Evolutionary conservation across 2,329 filamentous ascomycete genomes (phyloP), one percentile per base, ranked within the genome.

Genomic region (Diaporthe humulicola): DNA sequence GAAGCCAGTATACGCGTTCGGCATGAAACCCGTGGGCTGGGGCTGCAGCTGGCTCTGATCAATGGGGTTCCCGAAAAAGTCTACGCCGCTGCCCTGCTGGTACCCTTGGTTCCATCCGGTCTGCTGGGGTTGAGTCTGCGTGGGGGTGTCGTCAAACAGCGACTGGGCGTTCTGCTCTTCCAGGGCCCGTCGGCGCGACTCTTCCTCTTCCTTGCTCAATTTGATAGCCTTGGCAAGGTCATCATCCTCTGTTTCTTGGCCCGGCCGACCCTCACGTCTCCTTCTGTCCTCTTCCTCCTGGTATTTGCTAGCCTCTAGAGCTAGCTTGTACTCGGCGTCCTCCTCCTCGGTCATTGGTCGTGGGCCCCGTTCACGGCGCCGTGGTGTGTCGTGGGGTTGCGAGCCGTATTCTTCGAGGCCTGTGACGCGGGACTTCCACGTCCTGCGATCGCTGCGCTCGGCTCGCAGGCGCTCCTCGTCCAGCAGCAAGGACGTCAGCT

Each of bases 101-200:
- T 99, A 99, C 61, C 96, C 96, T 85, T 98, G 96, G 84, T 98
- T 98, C 87, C 95, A 95, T 48, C 95, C 96, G 19, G 96, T 98
- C 54, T 91, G 91, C 84, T 96, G 95, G 48, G 94, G 90, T 79
- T 95, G 93, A 5, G 87, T 83, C 80, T 93, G 91, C 33, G 88
- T 84, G 8, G 92, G 89, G 48, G 91, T 90, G 79, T 98, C 94
- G 79, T 98, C 96, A 80, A 99, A 98, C n/a, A 99, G 89, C 28
- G 95, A 92, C 64, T 93, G 89, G 28, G 94, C 93, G 81, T 98
- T 98, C 83, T 89, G 93, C 76, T 96, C 93, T 82, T 98, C 96
- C 71, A 98, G 87, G 84, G 98, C 95, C 75, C 93, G 92, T 81
- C 93, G 93, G 76, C 97, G 93, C 78, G 96, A 88, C 78, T 98